Evolutionary conservation across 768 basidiomycete species (phyloP).

Genomic region (Rhizopogon vesiculosus): DNA sequence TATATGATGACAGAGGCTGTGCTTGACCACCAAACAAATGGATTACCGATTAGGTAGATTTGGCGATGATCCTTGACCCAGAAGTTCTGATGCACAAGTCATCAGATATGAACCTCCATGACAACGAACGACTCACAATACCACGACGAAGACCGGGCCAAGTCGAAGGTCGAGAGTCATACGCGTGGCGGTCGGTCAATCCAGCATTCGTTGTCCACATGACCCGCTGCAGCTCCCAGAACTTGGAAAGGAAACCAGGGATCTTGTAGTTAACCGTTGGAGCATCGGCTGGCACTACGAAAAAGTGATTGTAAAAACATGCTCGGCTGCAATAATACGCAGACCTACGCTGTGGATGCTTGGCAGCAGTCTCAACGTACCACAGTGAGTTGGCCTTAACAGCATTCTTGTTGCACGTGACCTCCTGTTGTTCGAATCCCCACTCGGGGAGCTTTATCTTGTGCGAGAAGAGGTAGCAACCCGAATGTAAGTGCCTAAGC

Average conservation of each 20-base stretch:
- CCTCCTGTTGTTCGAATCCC: slow-evolving; percentile 98
- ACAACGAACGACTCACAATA: slow-evolving; percentile 59
- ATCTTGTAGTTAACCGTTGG: slow-evolving; percentile 84
- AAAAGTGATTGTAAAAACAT: not conserved
- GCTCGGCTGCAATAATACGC: not conserved
- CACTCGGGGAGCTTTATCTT: slow-evolving; percentile 97
- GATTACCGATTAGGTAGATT: slow-evolving; percentile 94
- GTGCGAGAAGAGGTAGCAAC: slow-evolving; percentile 97
- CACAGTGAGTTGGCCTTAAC: slow-evolving; percentile 85
- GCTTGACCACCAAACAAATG: slow-evolving; percentile 88
- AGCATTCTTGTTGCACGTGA: slow-evolving; percentile 99
- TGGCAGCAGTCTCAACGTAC: slow-evolving; percentile 81
- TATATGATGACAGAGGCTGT: slow-evolving; percentile 70
- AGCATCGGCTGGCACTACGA: slow-evolving; percentile 64
- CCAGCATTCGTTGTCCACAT: slow-evolving; percentile 99
- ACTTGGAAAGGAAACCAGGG: slow-evolving; percentile 90
- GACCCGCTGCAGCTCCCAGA: slow-evolving; percentile 85
- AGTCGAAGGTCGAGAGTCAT: slow-evolving; percentile 85
- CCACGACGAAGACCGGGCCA: slow-evolving; percentile 94
- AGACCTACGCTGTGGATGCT: slow-evolving; percentile 62
- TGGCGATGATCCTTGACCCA: slow-evolving; percentile 98
- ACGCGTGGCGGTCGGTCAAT: slow-evolving; percentile 90
- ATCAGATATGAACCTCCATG: slow-evolving; percentile 1
- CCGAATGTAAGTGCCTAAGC: slow-evolving; percentile 78
- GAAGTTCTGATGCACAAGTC: slow-evolving; percentile 63